Base-by-base conservation (phyloP, 257 asterid species). In the Handroanthus guayacan region DNA sequence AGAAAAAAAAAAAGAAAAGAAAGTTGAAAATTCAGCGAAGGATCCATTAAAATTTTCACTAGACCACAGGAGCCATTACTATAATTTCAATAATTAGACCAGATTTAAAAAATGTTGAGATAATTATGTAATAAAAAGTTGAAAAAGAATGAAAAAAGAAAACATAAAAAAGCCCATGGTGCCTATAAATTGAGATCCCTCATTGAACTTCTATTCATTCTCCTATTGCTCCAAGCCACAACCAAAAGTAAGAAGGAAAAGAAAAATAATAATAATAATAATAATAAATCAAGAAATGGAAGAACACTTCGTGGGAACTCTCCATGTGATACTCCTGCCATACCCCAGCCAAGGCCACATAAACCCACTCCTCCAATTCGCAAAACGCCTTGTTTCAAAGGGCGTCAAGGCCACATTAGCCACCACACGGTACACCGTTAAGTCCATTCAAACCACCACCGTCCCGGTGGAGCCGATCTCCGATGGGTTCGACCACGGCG, bases 341-440 rank as follows among this genome's bases (percentile, higher is more conserved):
- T 89, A 89, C 69, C 97, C 97, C 1, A 75, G 87, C 84, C 97
- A 89, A 80, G 97, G 95, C 79, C 95, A 91, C 88, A 89, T 91
- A 11, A 91, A 91, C 68, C 97, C 97, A 11, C 89, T 91, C 52
- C 91, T 89, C 65, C 97, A 91, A 75, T 91, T 89, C 69, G 88
- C 92, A 3, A 91, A 91, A 57, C 92, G 93, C 50, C 81, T 91
- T 18, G 84, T 72, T 62, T 86, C 97, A 4, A 89, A 87, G 77
- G 92, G 89, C 43, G 75, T 89, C 47, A 78, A 74, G 13, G 84
- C 95, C 76, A 89, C 97, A 39, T 3, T 87, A 16, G 90, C 95
- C 82, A 82, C 92, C 75, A 86, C 96, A 14, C 39, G 1, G 18
- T 79, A 82, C 87, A 86, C 96, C 38, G 75, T 81, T 7, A 20